Conservation (phyloP, 805 yeast genomes). For the Candida boleticola region DNA sequence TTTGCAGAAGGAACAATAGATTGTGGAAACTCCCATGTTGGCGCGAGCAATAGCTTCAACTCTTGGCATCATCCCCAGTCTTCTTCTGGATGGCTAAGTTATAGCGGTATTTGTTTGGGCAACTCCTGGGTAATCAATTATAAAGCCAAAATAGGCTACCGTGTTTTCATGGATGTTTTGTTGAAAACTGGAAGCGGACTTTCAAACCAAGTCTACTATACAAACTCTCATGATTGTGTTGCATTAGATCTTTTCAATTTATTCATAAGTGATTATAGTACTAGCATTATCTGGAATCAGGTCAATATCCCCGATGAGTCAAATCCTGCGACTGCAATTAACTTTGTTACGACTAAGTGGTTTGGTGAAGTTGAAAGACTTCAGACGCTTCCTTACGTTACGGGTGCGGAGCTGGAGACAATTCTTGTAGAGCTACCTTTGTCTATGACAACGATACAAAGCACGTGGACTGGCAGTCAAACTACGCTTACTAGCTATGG, state of each 20-base stretch:
- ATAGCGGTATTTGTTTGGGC: neutral
- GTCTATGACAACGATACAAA: neutral
- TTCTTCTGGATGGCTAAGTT: neutral
- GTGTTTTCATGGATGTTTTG: neutral
- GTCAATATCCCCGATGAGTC: neutral
- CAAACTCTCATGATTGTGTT: neutral
- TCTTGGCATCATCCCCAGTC: neutral
- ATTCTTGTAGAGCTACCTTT: neutral
- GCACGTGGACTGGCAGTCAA: neutral
- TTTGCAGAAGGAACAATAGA: neutral
- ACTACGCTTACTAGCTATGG: neutral
- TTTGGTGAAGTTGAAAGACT: too few species aligned
- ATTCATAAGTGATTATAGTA: neutral
- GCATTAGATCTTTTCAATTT: neutral
- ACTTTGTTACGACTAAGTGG: neutral
- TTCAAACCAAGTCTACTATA: neutral
- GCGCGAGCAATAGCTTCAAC: neutral
- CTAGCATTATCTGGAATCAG: neutral
- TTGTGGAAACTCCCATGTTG: neutral
- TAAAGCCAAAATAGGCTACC: neutral
- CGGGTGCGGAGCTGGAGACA: too few species aligned
- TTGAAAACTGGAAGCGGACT: neutral
- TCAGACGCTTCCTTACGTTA: too few species aligned
- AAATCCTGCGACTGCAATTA: neutral
- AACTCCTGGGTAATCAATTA: neutral